These are phyloP conservation scores for Seminavis robusta DNA, from an alignment of 108 stramenopile genomes.

Conservation along the genomic window DNA sequence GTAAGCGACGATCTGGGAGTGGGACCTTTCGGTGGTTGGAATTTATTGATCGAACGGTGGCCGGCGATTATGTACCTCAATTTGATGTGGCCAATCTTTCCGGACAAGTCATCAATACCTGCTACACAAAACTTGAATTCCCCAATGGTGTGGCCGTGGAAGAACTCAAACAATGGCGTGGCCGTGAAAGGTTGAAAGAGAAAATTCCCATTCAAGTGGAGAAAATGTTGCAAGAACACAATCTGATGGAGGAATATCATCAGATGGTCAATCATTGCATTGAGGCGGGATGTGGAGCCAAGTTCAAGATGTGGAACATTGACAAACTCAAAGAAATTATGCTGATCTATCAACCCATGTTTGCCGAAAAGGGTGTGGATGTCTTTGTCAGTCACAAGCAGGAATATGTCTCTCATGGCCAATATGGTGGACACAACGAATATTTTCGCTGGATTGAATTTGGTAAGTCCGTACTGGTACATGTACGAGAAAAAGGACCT, in stretches of 20 bases:
- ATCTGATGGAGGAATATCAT: slow-evolving; percentile 34
- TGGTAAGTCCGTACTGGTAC: too few species aligned
- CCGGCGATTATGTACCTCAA: slow-evolving; percentile 39
- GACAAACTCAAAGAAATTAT: slow-evolving; percentile 35
- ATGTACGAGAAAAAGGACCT: too few species aligned
- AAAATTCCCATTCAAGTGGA: slow-evolving; percentile 37
- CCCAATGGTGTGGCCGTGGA: slow-evolving; percentile 56
- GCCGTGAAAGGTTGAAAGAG: slow-evolving; percentile 36
- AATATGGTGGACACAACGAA: slow-evolving; percentile 46
- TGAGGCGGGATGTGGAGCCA: slow-evolving; percentile 20
- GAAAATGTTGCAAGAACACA: slow-evolving; percentile 29
- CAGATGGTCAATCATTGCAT: slow-evolving; percentile 27
- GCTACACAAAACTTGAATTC: slow-evolving; percentile 36
- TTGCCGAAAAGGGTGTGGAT: slow-evolving; percentile 38
- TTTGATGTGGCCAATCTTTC: slow-evolving; percentile 37
- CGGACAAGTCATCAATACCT: slow-evolving; percentile 44
- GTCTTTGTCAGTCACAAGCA: slow-evolving; percentile 42
- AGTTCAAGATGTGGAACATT: slow-evolving; percentile 36
- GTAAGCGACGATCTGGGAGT: slow-evolving; percentile 32
- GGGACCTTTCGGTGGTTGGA: slow-evolving; percentile 46
- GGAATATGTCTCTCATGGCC: slow-evolving; percentile 42
- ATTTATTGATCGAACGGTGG: slow-evolving; percentile 36
- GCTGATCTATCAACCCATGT: slow-evolving; percentile 28
- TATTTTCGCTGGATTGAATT: slow-evolving; percentile 53
- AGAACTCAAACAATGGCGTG: slow-evolving; percentile 33